Evolutionary conservation across 768 basidiomycete genomes (phyloP), one percentile per base, ranked within the genome.

Genomic region (Termitomyces sp.): DNA sequence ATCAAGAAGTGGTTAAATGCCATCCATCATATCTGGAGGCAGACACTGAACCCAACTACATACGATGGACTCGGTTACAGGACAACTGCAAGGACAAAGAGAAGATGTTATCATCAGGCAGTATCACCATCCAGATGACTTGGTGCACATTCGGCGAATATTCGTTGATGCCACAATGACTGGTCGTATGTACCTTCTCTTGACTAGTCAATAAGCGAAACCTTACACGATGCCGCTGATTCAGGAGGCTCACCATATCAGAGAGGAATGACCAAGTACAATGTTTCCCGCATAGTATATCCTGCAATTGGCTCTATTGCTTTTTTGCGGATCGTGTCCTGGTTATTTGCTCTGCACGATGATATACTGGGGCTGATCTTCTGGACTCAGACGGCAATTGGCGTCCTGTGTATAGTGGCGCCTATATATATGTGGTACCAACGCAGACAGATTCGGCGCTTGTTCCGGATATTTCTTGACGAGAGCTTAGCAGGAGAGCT

Each of bases 41-140:
- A 6, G n/a, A 8, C 13, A 28, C 7, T n/a, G 13, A 22, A 42
- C 18, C 7, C 28, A 28, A 40, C 24, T 36, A 28, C n/a, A n/a
- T n/a, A n/a, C 36, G 18, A 28, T 30, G 52, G 28, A 28, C 26
- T 26, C 12, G 26, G 4, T 26, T 26, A 26, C 26, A 26, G 26
- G 18, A 28, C 24, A 52, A 12, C 26, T 38, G n/a, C 52, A 30
- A 52, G 26, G n/a, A n/a, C 38, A 42, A 18, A 36, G 13, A 53
- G 52, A 53, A 40, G 12, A 8, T 35, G 13, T 53, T n/a, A 18
- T 50, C 12, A 55, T 64, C 20, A 42, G 61, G 24, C 56, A 50
- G 20, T 64, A 56, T 43, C 54, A 30, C 20, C 56, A 64, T 32
- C 58, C 60, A 20, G 49, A 62, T 26, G 63, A 64, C 28, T 44